Evolutionary conservation across 352 stramenopile genomes (phyloP).

Genomic region (Globisporangium acanthophoron): DNA sequence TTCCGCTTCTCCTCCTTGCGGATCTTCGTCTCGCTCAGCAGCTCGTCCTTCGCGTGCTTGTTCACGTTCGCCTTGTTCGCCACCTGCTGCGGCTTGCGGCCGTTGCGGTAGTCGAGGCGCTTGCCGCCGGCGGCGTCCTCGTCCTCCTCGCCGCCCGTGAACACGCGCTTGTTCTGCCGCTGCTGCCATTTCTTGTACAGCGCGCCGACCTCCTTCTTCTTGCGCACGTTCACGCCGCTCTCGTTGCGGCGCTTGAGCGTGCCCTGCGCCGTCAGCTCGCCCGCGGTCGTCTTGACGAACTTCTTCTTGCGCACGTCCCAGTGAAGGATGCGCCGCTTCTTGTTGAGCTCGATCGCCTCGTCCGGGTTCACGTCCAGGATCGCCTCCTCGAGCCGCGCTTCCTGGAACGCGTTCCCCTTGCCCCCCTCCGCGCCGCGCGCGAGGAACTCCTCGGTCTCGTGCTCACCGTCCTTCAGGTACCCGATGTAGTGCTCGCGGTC

Average conservation of each 20-base stretch:
- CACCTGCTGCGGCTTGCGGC: conserved; percentile 59
- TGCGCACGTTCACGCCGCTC: conserved; percentile 70
- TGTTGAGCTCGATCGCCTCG: conserved; percentile 96
- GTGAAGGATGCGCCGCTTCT: conserved; percentile 96
- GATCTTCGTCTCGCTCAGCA: conserved; percentile 74
- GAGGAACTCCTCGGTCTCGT: conserved; percentile 72
- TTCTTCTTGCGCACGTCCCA: conserved; percentile 99
- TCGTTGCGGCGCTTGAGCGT: conserved; percentile 84
- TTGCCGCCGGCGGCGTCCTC: conserved; percentile 46
- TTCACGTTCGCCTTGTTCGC: conserved; percentile 48
- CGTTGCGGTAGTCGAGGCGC: conserved; percentile 68
- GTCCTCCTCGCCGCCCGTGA: conserved; percentile 64
- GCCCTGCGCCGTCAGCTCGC: conserved; percentile 81
- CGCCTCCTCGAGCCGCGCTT: conserved; percentile 91
- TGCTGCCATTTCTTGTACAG: conserved; percentile 95
- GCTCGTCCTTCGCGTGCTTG: conserved; percentile 74
- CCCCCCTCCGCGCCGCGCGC: conserved; percentile 66
- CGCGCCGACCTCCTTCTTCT: conserved; percentile 88
- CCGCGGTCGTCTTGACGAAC: conserved; percentile 91
- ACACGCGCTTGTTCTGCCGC: conserved; percentile 81
- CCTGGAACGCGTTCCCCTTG: conserved; percentile 73
- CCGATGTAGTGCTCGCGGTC: conserved; percentile 85
- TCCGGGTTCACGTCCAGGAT: conserved; percentile 98
- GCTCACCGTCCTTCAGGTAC: conserved; percentile 77
- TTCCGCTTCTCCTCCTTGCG: conserved; percentile 85